A percentile compares a stretch with the other conserved stretches of the same genome.
phyloP scores from a whole-genome alignment of 495 filamentous ascomycete genomes.

The Poronia punctata region DNA sequence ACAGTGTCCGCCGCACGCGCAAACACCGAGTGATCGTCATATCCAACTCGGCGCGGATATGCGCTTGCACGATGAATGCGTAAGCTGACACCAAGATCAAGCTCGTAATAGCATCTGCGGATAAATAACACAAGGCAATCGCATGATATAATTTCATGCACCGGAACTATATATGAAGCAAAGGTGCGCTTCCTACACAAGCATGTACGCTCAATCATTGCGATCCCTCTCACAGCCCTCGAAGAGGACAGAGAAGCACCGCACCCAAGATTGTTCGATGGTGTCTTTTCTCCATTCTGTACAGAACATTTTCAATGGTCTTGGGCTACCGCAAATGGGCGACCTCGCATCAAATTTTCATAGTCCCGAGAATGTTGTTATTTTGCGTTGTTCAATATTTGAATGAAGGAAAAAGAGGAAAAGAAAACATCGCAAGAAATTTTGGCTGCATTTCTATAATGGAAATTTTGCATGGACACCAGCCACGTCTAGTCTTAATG shows the following conservation, averaged over 20 bases:
- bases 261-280: constrained; percentile 53
- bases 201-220: constrained; percentile 52
- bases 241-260: constrained; percentile 37
- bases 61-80: no score
- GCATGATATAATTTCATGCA: no score
- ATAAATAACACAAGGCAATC: no score
- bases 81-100: no score
- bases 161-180: no score
- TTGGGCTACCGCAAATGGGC: constrained; percentile 31
- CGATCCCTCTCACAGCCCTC: constrained; percentile 41
- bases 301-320: constrained; percentile 41
- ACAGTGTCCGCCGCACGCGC: no score
- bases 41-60: no score
- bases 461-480: constrained; percentile 1
- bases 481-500: constrained; percentile 6
- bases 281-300: constrained; percentile 47
- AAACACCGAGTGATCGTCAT: no score
- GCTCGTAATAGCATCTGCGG: no score
- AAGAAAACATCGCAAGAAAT: constrained; percentile 12
- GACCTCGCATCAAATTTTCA: constrained; percentile 38
- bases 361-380: constrained; percentile 42
- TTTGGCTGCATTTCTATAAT: constrained; percentile 5
- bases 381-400: constrained; percentile 50
- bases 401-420: constrained; percentile 13
- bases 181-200: not conserved